Base-by-base conservation (phyloP, 2,329 filamentous ascomycete genomes). In the Thelonectria olida region DNA sequence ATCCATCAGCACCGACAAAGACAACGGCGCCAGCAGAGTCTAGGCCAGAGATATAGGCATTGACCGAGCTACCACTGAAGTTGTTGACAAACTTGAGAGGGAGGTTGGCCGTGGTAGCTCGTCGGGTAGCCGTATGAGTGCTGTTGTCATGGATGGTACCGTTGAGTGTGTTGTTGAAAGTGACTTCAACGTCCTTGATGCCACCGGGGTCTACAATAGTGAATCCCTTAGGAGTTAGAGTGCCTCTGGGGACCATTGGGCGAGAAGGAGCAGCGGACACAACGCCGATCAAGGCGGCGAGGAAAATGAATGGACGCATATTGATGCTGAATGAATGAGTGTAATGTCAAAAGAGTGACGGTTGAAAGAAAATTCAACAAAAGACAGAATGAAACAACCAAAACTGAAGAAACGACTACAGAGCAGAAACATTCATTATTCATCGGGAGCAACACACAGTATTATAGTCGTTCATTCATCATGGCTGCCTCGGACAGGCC, bases 21-120 rank as follows among this genome's bases (percentile, higher is more conserved):
- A 83, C 81, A 7, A 83, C 73, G 2, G 69, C 66, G 1, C 74
- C 73, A 15, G 75, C 65, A 3, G 70, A 67, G 66, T 84, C 81
- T 2, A 81, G 67, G 4, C 81, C 82, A 15, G 78, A 78, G 34
- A 85, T 72, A 62, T 84, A 85, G 0, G 79, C 79, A 50, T 79
- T 81, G 60, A 84, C 68, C 0, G 68, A 62, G 4, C 74, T 76
- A 5, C 72, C 73, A 12, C 64, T 63, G 41, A 81, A 76, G 63
- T 82, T 83, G 69, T 84, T 84, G 63, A 81, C 73, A 7, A 84
- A 66, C 31, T 74, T 62, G 1, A 79, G 27, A 0, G 71, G 70
- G 7, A 79, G 56, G 2, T 60, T 28, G 2, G 60, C 63, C 31
- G 7, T 53, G 8, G n/a, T 58, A 19, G 36, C 62, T 2, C 52